Base-by-base conservation (phyloP, 1,139 yeast genomes). In the Kazachstania sp. region DNA sequence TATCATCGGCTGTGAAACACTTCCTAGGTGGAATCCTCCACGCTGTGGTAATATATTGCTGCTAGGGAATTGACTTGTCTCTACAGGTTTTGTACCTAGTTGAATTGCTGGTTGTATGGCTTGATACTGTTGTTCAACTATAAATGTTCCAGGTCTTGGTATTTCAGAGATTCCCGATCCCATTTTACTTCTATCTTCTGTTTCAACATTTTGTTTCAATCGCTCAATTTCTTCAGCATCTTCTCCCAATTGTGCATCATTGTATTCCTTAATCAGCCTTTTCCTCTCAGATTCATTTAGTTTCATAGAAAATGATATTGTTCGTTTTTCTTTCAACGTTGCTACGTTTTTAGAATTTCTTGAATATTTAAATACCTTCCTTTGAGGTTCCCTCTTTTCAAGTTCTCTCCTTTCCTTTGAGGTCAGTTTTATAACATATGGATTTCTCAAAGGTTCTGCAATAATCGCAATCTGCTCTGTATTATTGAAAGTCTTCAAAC, bases 371-470 rank as follows among this genome's bases (percentile, higher is more conserved):
- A 60, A 50, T 38, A 46, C 51, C 13, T 47, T 40, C 8, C 52
- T 52, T 4, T 44, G 36, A 20, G 41, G 39, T 26, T 50, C 44
- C 37, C 47, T 39, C 13, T 48, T 45, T 23, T 51, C 52, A 60
- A 61, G 57, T 7, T 19, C n/a, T 12, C 43, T 45, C 41, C 54
- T 54, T 43, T 63, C 67, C 7, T 47, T 45, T 18, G 39, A 40
- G 1, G 60, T 45, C 7, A 54, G 42, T 49, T 50, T 52, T 13
- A 61, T 52, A 2, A 63, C 49, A 45, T 57, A 61, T 3, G 67
- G 62, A 4, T 50, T 49, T 41, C 52, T 51, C 16, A 62, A 44
- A 4, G 67, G 67, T 41, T 63, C 65, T 5, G 63, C 61, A 12
- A 63, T 49, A 6, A 63, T 57, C 3, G 61, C 63, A 45, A 43